A percentile compares a stretch with the other conserved stretches of the same genome.
Evolutionary conservation across 208 protist genomes (phyloP).

Genomic region (Entamoeba histolytica): DNA sequence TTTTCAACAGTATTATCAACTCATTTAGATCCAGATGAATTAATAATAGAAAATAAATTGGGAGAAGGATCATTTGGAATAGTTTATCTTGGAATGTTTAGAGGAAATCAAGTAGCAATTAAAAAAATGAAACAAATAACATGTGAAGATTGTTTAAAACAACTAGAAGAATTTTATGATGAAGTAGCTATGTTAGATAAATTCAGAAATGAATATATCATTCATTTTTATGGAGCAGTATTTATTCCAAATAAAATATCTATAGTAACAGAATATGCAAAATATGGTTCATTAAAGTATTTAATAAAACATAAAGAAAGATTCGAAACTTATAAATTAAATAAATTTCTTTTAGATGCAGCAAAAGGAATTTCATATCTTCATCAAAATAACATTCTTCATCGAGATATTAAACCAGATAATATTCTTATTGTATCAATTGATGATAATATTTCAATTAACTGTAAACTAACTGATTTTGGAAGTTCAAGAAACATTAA

Average conservation of each 20-base stretch:
- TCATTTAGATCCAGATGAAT: not conserved
- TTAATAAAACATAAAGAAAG: not conserved
- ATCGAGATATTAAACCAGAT: constrained; percentile 31
- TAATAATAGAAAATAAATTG: not conserved
- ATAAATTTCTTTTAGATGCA: not conserved
- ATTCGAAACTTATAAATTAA: not conserved
- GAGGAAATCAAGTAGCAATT: not conserved
- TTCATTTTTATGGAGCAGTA: not conserved
- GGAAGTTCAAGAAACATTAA: not conserved
- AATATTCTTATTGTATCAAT: constrained; percentile 19
- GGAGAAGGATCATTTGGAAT: not conserved
- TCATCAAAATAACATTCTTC: not conserved
- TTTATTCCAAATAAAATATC: not conserved
- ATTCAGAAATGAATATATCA: not conserved
- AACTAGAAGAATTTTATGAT: not conserved
- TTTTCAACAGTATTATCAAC: not conserved
- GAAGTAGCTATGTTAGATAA: not conserved
- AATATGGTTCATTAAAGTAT: not conserved
- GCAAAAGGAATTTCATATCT: not conserved
- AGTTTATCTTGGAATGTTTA: not conserved
- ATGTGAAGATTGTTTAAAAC: not conserved
- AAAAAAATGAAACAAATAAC: not conserved
- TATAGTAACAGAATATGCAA: not conserved
- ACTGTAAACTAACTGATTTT: not conserved
- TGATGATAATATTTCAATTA: not conserved